These are phyloP conservation scores for Coniochaeta sp. DNA, from an alignment of 2,329 filamentous ascomycete species.

Conservation along the genomic window DNA sequence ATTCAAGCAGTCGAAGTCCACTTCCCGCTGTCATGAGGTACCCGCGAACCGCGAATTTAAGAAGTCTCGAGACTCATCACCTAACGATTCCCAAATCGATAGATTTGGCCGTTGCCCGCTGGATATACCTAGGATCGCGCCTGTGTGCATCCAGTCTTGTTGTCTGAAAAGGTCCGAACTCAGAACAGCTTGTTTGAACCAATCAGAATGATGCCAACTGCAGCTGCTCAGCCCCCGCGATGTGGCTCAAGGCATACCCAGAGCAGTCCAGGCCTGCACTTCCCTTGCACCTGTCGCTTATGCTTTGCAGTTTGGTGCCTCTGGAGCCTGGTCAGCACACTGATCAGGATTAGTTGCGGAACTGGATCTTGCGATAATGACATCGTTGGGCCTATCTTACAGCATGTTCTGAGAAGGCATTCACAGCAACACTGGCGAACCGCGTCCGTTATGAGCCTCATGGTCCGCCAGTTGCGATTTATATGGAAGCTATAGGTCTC, in stretches of 20 bases:
- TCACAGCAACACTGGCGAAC: neutral
- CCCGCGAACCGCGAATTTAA: no score
- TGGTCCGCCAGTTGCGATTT: neutral
- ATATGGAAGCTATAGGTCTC: neutral
- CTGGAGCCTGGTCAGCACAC: neutral
- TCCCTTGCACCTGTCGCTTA: neutral
- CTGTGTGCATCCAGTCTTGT: neutral
- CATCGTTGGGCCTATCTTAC: neutral
- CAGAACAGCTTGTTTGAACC: neutral
- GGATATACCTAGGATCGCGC: no score
- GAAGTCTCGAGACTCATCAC: no score
- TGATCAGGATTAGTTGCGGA: neutral
- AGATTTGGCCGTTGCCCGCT: neutral
- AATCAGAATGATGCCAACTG: neutral
- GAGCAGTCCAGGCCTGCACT: neutral
- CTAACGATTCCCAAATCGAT: neutral
- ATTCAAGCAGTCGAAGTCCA: no score
- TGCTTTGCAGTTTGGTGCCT: neutral
- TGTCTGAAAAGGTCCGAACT: neutral
- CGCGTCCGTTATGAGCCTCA: neutral
- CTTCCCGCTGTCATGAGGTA: no score
- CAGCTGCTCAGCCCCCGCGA: neutral
- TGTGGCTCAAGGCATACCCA: neutral
- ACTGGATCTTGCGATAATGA: neutral
- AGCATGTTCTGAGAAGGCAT: neutral